Evolutionary conservation across 441 rosid genomes (phyloP), one percentile per base, ranked within the genome.

Genomic region (Geranium incanum): DNA sequence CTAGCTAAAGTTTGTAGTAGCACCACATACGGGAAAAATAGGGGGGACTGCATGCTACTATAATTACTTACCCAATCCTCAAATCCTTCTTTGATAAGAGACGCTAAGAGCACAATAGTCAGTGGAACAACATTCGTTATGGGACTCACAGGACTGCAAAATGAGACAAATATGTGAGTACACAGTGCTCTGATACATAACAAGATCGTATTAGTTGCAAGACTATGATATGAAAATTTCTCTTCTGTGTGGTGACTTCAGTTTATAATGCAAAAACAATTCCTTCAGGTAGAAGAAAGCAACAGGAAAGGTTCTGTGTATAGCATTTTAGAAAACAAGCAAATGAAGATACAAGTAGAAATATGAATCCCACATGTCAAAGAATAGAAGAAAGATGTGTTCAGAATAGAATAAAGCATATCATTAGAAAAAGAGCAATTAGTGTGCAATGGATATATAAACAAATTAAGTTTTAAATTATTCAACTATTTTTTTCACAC

Each of bases 81-180:
- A 76, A 90, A 95, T 66, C 97, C 99, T 85, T 95, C 99, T 83
- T 95, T 95, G 74, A 92, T 81, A 73, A 95, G 97, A 80, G 99
- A 95, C 70, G 93, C 99, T 19, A 95, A 86, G 78, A 95, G 98
- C 86, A 95, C 99, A 92, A 95, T 63, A 79, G 84, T 84, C 80
- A 95, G 83, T 11, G 99, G 99, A 73, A 87, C 92, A 57, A 95
- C 89, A 79, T 95, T 95, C 59, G 98, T 95, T 67, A 95, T 82
- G 67, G 99, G 99, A 85, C 88, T 89, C 75, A 95, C 98, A 75
- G 99, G 99, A 74, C 99, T 95, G 95, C 88, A 81, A 28, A 65
- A 76, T 75, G 48, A 86, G 69, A 85, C 69, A n/a, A 75, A 50
- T 43, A 19, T 72, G 12, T 74, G 16, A 76, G 67, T n/a, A 71